Evolutionary conservation across 306 rosid species (phyloP), one percentile per base, ranked within the genome.

Genomic region (Geum urbanum): DNA sequence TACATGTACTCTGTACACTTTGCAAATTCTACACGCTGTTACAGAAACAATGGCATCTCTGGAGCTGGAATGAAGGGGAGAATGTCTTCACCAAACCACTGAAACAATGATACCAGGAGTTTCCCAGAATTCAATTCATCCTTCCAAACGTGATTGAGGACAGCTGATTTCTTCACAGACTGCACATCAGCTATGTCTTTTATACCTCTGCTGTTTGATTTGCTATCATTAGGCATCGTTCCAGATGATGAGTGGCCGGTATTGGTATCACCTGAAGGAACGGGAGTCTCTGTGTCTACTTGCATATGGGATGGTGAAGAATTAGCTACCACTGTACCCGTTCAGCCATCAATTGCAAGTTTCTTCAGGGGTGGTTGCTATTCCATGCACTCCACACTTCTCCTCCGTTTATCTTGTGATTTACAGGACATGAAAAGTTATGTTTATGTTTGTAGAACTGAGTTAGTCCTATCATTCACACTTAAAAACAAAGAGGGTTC

Each of bases 111-210:
- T 6, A 70, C 76, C 69, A 82, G 76, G 67, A 74, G 71, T 6
- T 86, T 81, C 66, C 89, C 91, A 69, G 94, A 90, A 74, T 86
- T 75, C 66, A 90, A 88, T 69, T 87, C 94, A 15, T 86, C 86
- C 76, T 81, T 90, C 91, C 94, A 90, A 65, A 90, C 77, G 75
- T 86, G 96, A 37, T 72, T n/a, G 20, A 90, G 94, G 60, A 79
- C 58, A 71, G 96, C 81, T n/a, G 83, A 77, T 63, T 70, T 75
- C 47, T 80, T 76, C 9, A 64, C 63, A 54, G 84, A 46, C 54
- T 45, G 80, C 63, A 63, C 76, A 66, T 65, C 77, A 48, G 22
- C 76, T 48, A 10, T 27, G 51, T 46, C 75, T 45, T 48, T 72
- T 84, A 39, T 39, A 52, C 67, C 67, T 15, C 18, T 81, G 51